A percentile compares a stretch with the other conserved stretches of the same genome.
Evolutionary conservation across 352 stramenopile species (phyloP).

Genomic region (Phytophthora foliorum): DNA sequence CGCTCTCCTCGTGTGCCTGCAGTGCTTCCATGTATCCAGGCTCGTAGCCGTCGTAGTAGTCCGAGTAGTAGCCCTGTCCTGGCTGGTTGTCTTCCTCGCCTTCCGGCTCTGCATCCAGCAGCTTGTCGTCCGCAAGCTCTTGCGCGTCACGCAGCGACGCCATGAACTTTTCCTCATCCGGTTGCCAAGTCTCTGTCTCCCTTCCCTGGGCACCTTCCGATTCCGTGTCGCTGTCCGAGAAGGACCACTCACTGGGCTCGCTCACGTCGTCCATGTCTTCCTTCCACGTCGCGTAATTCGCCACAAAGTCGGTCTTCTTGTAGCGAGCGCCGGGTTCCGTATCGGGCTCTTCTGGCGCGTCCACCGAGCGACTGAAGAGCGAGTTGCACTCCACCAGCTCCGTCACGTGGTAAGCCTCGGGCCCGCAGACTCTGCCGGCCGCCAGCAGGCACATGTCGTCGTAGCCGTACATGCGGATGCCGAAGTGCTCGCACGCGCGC

Average conservation of each 20-base stretch:
- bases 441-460: slow-evolving; percentile 75
- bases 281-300: slow-evolving; percentile 61
- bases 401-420: slow-evolving; percentile 67
- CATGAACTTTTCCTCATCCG: slow-evolving; percentile 55
- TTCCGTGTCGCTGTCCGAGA: slow-evolving; percentile 73
- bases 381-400: slow-evolving; percentile 75
- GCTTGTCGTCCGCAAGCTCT: slow-evolving; percentile 56
- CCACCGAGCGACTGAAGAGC: slow-evolving; percentile 34
- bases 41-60: slow-evolving; percentile 62
- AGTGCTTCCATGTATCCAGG: slow-evolving; percentile 33
- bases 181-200: slow-evolving; percentile 32
- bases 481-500: slow-evolving; percentile 65
- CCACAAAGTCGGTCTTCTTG: slow-evolving; percentile 71
- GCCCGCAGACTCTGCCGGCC: slow-evolving; percentile 26
- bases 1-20: slow-evolving; percentile 42
- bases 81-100: slow-evolving; percentile 48
- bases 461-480: slow-evolving; percentile 84
- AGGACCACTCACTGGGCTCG: slow-evolving; percentile 67
- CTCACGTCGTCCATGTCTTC: slow-evolving; percentile 55
- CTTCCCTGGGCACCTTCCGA: slow-evolving; percentile 37
- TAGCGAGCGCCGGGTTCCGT: slow-evolving; percentile 58
- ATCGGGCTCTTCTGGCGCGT: slow-evolving; percentile 69
- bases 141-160: slow-evolving; percentile 56
- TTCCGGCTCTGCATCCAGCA: slow-evolving; percentile 42
- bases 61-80: slow-evolving; percentile 81